Base-by-base conservation (phyloP, 169 alveolate genomes). In the Neospora caninum region DNA sequence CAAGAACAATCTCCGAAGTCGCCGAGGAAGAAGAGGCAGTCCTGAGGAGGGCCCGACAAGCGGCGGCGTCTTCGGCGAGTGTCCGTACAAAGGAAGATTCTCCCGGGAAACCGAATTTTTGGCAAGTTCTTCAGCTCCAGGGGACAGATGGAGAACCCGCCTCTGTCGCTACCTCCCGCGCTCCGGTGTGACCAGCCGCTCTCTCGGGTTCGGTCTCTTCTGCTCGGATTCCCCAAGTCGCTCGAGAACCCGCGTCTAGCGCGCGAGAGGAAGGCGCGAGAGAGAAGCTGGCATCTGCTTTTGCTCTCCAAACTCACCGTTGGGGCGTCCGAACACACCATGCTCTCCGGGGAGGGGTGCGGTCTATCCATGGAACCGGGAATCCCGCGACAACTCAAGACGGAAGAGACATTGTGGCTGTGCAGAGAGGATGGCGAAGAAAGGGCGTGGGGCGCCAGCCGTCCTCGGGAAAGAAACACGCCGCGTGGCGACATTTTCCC, bases 21-120 rank as follows among this genome's bases (percentile, higher is more conserved):
- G 53, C 67, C 67, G 41, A 6, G 25, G 39, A 42, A 82, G 67
- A 9, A 29, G 89, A 82, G 18, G 89, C 89, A 36, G 43, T 82
- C 13, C 22, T 29, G n/a, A 82, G 89, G 38, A 82, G 89, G n/a
- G 89, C 89, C 67, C 10, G n/a, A 16, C 69, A 82, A 0, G 89
- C 89, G 16, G 64, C 67, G 27, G 69, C 67, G 64, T 82, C 89
- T 4, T 82, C 89, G n/a, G n/a, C 89, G 53, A 82, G 38, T 31
- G 53, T 41, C 18, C 89, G 53, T 36, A 82, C 89, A 13, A 82
- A n/a, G 41, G 69, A 82, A 0, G 43, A 82, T 9, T 42, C 89
- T 41, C n/a, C 89, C 89, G 6, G 54, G 2, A 29, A 82, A 82
- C 41, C 25, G 53, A 34, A 31, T 49, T 10, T 18, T 22, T 22